Conservation (phyloP, 495 filamentous ascomycete species). For the Penicillium angulare region DNA sequence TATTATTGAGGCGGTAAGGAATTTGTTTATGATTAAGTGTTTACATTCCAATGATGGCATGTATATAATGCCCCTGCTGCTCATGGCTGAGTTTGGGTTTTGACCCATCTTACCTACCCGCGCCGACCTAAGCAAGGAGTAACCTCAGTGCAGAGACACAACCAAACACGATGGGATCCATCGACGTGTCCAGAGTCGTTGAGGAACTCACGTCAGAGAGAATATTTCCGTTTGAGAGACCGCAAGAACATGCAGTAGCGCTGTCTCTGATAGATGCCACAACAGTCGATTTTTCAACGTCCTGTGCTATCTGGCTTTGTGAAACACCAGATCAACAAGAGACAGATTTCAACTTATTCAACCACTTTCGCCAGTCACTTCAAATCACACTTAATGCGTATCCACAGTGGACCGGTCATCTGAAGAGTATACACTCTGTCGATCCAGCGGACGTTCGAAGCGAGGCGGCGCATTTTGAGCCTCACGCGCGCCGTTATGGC, state of each 20-base stretch:
- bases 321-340: constrained; percentile 6
- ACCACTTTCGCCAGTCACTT: constrained; percentile 25
- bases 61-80: no score
- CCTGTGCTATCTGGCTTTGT: constrained; percentile 28
- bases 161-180: background rate
- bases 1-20: no score
- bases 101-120: no score
- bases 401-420: constrained; percentile 31
- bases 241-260: constrained; percentile 1
- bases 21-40: no score
- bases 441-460: background rate
- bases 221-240: constrained; percentile 6
- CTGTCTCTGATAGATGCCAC: constrained; percentile 35
- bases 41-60: no score
- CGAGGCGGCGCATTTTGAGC: constrained; percentile 3
- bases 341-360: constrained; percentile 4
- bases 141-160: background rate
- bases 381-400: constrained; percentile 26
- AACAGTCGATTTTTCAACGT: constrained; percentile 19
- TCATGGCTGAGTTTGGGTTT: no score
- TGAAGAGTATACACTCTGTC: constrained; percentile 18
- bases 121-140: no score
- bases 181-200: background rate
- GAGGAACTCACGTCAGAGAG: constrained; percentile 10
- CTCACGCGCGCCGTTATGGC: constrained; percentile 31